Base-by-base conservation (phyloP, 768 basidiomycete genomes). In the Boletus tomentosulus region DNA sequence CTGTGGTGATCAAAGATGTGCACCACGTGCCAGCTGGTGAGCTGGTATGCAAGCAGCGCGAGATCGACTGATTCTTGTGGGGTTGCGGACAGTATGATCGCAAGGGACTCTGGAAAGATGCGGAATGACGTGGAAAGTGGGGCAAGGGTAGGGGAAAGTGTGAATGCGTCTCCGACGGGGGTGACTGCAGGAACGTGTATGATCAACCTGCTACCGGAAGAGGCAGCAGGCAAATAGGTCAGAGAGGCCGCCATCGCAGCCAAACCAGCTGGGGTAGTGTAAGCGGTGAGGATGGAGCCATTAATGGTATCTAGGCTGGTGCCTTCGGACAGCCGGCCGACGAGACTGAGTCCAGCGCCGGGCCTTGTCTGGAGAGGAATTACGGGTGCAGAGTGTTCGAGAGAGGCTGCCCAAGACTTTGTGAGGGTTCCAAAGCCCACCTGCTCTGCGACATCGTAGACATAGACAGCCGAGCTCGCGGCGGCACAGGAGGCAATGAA, bases 1-100 rank as follows among this genome's bases (percentile, higher is more conserved):
- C 83, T 82, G 64, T 89, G 79, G 61, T 96, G 90, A 70, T 98
- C 94, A 65, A 98, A 94, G 39, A 98, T 73, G 68, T 98, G 93
- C 51, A 94, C 78, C 53, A 90, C 84, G 69, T 96, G 91, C 39
- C 74, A 79, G 19, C 73, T 67, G 15, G 78, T 76, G 47, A 89
- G 70, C 54, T 76, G 78, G 74, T 94, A 94, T n/a, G 92, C 77
- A 46, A 92, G 76, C 27, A 81, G 63, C 3, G 93, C 82, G 51
- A 92, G 81, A 62, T 92, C 87, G 45, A 86, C 79, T 15, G 89
- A 77, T 67, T 97, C 92, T 58, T 89, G 86, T 1, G 92, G 84
- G 4, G 89, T 86, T 3, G 92, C 85, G 37, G 93, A 95, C 51
- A 96, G 78, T 46, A 97, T 71, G 39, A 97, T 77, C 15, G 85